Evolutionary conservation across 305 asterid genomes (phyloP), one percentile per base, ranked within the genome.

Genomic region (Lippia alba): DNA sequence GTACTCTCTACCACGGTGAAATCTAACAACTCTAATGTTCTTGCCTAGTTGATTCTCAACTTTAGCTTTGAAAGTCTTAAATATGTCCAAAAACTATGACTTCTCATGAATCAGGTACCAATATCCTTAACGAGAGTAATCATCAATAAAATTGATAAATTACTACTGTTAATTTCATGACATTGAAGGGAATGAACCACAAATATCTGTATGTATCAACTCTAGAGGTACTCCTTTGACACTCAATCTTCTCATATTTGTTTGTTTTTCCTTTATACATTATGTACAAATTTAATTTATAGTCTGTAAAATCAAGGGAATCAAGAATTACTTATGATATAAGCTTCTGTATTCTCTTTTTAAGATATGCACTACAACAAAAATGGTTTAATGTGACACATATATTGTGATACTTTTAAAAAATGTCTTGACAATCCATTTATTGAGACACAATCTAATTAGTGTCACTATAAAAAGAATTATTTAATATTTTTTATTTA

Each of bases 361-460:
- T 2, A 67, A 60, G 39, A 70, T 59, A 18, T 70, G 74, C 6
- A 53, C 74, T 36, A 59, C n/a, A n/a, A n/a, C n/a, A n/a, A n/a
- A n/a, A n/a, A n/a, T n/a, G n/a, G n/a, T n/a, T n/a, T n/a, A n/a
- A n/a, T n/a, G n/a, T n/a, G n/a, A n/a, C n/a, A n/a, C n/a, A n/a
- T n/a, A n/a, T n/a, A n/a, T n/a, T n/a, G n/a, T n/a, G n/a, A n/a
- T n/a, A n/a, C n/a, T n/a, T n/a, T n/a, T n/a, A n/a, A n/a, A n/a
- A n/a, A n/a, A n/a, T n/a, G n/a, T n/a, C n/a, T n/a, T n/a, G n/a
- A n/a, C n/a, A n/a, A n/a, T n/a, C n/a, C n/a, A n/a, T n/a, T n/a
- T n/a, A n/a, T n/a, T n/a, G n/a, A n/a, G n/a, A n/a, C n/a, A n/a
- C n/a, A n/a, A n/a, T n/a, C n/a, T n/a, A n/a, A n/a, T n/a, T n/a